Base-by-base conservation (phyloP, 2,329 filamentous ascomycete genomes). In the Mycocentrospora acerina region DNA sequence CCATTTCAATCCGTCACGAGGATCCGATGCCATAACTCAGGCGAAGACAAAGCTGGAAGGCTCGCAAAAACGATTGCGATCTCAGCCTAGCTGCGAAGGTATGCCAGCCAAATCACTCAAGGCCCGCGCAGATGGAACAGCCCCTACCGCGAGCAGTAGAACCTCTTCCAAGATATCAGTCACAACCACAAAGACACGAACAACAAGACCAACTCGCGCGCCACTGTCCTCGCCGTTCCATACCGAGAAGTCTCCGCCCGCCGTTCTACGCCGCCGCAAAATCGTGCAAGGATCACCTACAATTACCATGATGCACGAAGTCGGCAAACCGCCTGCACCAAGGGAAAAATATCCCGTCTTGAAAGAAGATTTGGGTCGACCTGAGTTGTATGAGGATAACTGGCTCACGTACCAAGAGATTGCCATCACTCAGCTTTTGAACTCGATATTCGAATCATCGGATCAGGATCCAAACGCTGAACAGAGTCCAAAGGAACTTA, bases 361-460 rank as follows among this genome's bases (percentile, higher is more conserved):
- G 4, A 52, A 61, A 1, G 78, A 82, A 42, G 72, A 81, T 48
- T 68, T 83, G 17, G 64, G 68, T 2, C 74, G 75, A 32, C 72
- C 79, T n/a, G 71, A 76, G 36, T 68, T 84, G 47, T 83, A 83
- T 56, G 80, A 83, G 52, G 79, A 83, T 30, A 71, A 76, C 39
- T 84, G 81, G 80, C 74, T 84, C 25, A 71, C 69, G 10, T 76
- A 83, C 44, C 80, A 84, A 53, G 81, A 84, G 54, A 67, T 77
- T 15, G 75, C 78, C 25, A 74, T 84, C 29, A 79, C 79, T 0
- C 80, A 83, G 53, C 66, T 83, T 6, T 59, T 80, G 31, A 85
- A 84, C 57, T 68, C 68, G 11, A 63, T 82, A 32, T 79, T 82
- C 49, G 61, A 72, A 24, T 58, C 68, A 4, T 60, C 66, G 0